Evolutionary conservation across 495 filamentous ascomycete genomes (phyloP).

Genomic region (Rostrohypoxylon terebratum): DNA sequence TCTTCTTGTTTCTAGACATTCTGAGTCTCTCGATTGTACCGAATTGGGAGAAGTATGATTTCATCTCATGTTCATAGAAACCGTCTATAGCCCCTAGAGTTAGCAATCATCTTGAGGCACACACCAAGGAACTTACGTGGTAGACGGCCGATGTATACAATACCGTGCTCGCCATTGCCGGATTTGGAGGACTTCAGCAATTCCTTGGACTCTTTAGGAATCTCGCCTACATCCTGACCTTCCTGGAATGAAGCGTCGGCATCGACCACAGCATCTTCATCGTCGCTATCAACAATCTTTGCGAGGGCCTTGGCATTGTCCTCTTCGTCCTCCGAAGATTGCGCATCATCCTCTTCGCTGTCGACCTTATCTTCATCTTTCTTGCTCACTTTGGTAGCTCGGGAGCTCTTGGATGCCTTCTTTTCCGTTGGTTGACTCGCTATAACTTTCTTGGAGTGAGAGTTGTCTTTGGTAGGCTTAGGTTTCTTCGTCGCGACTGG

Average conservation of each 20-base stretch:
- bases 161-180: constrained; percentile 70
- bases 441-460: constrained; percentile 49
- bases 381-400: constrained; percentile 35
- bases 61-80: constrained; percentile 98
- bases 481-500: constrained; percentile 55
- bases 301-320: constrained; percentile 67
- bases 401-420: constrained; percentile 47
- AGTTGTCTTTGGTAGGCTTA: constrained; percentile 42
- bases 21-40: constrained; percentile 82
- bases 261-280: constrained; percentile 67
- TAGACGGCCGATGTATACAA: constrained; percentile 89
- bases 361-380: constrained; percentile 46
- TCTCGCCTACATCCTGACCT: constrained; percentile 70
- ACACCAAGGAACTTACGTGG: constrained; percentile 61
- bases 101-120: constrained; percentile 37
- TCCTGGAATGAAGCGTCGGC: constrained; percentile 61
- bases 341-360: constrained; percentile 49
- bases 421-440: constrained; percentile 41
- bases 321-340: constrained; percentile 53
- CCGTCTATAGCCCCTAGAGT: constrained; percentile 60
- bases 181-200: constrained; percentile 63
- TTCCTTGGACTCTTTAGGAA: constrained; percentile 71
- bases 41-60: constrained; percentile 94
- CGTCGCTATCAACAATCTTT: constrained; percentile 84
- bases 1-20: constrained; percentile 89